phyloP scores from a whole-genome alignment of 306 rosid species.

The Biancaea sappan region DNA sequence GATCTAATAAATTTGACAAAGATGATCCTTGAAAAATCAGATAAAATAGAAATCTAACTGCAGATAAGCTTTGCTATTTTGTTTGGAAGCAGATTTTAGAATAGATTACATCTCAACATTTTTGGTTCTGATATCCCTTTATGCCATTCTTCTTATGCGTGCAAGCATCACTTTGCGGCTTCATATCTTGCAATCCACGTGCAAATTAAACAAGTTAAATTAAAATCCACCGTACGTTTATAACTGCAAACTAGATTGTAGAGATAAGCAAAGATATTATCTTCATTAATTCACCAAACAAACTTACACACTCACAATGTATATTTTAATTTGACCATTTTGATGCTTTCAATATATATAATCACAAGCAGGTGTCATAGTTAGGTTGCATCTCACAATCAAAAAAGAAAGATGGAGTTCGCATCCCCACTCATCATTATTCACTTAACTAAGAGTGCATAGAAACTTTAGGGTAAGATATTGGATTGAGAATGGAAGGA shows the following conservation, averaged over 20 bases:
- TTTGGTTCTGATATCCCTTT: not conserved
- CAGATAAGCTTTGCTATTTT: not conserved
- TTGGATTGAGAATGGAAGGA: too few relatives aligned
- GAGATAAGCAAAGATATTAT: not conserved
- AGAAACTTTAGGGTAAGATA: too few relatives aligned
- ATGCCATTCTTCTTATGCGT: conserved; percentile 5
- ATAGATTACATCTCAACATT: not conserved
- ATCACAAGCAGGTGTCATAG: not conserved
- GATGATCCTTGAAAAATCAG: not conserved
- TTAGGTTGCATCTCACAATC: not conserved
- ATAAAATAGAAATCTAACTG: not conserved
- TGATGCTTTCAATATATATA: conserved; percentile 5
- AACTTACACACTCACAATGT: not conserved
- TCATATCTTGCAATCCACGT: conserved; percentile 25
- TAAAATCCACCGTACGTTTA: not conserved
- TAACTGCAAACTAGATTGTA: not conserved
- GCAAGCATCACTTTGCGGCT: conserved; percentile 43
- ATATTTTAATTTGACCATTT: conserved; percentile 27
- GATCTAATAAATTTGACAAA: not conserved
- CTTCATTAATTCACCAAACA: conserved; percentile 13
- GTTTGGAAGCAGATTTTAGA: conserved; percentile 1
- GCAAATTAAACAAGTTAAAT: too few relatives aligned
- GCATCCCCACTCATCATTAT: not conserved
- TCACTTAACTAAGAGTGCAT: not conserved
- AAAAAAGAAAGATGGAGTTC: not conserved